Percentiles rank a stretch among this genome's conserved stretches.
phyloP scores from a whole-genome alignment of 2,329 filamentous ascomycete genomes.

The Davidsoniella neocaledoniae region DNA sequence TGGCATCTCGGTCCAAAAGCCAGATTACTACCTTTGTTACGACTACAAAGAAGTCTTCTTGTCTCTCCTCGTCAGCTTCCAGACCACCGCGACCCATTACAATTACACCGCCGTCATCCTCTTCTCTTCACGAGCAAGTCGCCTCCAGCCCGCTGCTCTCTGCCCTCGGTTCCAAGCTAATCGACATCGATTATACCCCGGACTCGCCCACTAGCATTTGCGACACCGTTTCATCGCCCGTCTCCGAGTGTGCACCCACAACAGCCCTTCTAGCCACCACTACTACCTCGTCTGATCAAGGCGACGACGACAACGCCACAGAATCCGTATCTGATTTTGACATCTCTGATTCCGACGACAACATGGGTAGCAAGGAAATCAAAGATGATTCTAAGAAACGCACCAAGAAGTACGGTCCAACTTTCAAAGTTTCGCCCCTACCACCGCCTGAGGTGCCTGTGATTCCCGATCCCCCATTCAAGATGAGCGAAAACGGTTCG shows the following conservation, averaged over 20 bases:
- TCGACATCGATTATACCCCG: conserved; percentile 1
- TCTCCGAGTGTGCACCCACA: background rate
- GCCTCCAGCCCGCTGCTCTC: conserved; percentile 2
- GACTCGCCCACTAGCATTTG: conserved; percentile 10
- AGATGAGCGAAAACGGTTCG: conserved; percentile 12
- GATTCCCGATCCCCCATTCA: conserved; percentile 11
- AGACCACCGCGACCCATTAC: conserved; percentile 7
- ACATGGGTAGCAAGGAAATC: conserved; percentile 7
- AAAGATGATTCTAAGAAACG: conserved; percentile 11
- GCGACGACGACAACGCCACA: background rate
- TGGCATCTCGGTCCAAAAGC: conserved; percentile 1
- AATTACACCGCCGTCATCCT: background rate
- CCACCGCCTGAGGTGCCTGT: conserved; percentile 11
- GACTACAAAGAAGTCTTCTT: conserved; percentile 9
- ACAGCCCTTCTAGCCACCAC: background rate
- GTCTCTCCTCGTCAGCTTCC: background rate
- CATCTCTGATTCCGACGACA: background rate
- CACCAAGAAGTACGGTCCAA: conserved; percentile 12
- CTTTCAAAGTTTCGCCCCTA: conserved; percentile 12
- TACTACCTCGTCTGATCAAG: background rate
- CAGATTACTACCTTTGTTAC: conserved; percentile 8
- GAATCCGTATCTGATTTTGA: background rate
- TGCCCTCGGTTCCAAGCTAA: background rate
- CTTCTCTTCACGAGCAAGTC: background rate
- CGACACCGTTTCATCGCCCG: conserved; percentile 5